Conservation (phyloP, 148 eudicot genomes). For the Fagopyrum esculentum region DNA sequence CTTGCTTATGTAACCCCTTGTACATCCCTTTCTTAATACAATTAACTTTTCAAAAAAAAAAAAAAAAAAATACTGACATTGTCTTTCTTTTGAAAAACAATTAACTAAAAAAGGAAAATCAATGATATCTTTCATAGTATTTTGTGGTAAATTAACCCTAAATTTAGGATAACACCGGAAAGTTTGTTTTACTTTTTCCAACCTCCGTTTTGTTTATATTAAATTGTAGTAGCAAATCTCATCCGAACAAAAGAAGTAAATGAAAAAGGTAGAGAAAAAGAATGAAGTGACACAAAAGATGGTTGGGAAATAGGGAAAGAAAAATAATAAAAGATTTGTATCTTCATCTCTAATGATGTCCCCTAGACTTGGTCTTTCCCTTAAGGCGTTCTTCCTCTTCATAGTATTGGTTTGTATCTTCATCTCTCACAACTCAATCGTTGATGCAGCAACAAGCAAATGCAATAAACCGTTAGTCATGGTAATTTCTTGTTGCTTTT, state of each 20-base stretch:
- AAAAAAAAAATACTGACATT: too few relatives aligned
- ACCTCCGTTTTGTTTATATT: not conserved
- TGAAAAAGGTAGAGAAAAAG: not conserved
- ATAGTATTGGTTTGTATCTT: not conserved
- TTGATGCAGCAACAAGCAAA: not conserved
- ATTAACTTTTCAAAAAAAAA: too few relatives aligned
- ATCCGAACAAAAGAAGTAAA: not conserved
- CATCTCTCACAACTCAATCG: not conserved
- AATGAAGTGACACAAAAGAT: not conserved
- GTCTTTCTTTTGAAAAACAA: too few relatives aligned
- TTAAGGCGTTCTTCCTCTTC: not conserved
- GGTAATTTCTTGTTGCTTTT: not conserved
- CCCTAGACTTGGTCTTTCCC: not conserved
- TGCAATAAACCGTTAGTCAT: not conserved
- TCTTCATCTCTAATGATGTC: not conserved
- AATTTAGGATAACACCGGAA: not conserved
- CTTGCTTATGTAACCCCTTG: too few relatives aligned
- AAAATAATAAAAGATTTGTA: not conserved
- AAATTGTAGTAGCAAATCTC: not conserved
- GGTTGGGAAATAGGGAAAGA: too few relatives aligned
- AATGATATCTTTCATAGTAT: too few relatives aligned
- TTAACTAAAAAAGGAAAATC: too few relatives aligned
- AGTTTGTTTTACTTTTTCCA: not conserved
- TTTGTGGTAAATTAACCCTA: not conserved
- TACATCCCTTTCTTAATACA: too few relatives aligned